These are phyloP conservation scores for Torulaspora quercuum DNA, from an alignment of 805 yeast species.

Conservation along the genomic window DNA sequence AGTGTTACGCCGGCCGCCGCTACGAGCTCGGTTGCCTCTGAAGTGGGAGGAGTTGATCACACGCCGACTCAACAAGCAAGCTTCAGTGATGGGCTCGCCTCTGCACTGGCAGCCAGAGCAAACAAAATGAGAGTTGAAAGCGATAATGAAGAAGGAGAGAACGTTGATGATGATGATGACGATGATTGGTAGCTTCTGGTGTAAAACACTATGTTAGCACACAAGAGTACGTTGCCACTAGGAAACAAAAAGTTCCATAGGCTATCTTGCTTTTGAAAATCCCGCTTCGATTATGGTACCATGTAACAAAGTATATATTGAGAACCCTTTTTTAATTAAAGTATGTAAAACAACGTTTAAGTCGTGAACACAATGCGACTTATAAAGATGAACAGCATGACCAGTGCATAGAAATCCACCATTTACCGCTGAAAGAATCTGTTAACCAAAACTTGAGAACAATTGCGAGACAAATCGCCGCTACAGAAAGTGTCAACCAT, in stretches of 20 bases:
- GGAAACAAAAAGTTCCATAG: too few relatives aligned
- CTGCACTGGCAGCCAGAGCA: constrained; percentile 78
- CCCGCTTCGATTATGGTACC: too few relatives aligned
- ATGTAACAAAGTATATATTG: too few relatives aligned
- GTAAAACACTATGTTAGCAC: too few relatives aligned
- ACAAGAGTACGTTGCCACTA: too few relatives aligned
- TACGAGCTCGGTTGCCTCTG: constrained; percentile 15
- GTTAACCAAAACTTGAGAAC: not conserved
- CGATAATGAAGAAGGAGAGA: constrained; percentile 68
- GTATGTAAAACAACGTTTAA: too few relatives aligned
- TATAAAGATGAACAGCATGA: too few relatives aligned
- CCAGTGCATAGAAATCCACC: too few relatives aligned
- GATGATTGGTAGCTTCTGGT: constrained; percentile 31
- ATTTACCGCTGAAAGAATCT: not conserved
- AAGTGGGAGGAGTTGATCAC: constrained; percentile 19
- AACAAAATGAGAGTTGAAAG: constrained; percentile 56
- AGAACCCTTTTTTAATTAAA: too few relatives aligned
- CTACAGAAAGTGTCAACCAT: constrained; percentile 1
- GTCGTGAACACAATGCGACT: too few relatives aligned
- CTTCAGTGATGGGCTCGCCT: constrained; percentile 83
- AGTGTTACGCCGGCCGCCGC: constrained; percentile 23
- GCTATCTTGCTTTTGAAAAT: too few relatives aligned
- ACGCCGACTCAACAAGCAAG: constrained; percentile 20
- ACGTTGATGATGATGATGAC: constrained; percentile 53
- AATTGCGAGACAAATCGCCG: not conserved